These are phyloP conservation scores for Xylaria multiplex DNA, from an alignment of 2,329 filamentous ascomycete genomes.

Conservation along the genomic window DNA sequence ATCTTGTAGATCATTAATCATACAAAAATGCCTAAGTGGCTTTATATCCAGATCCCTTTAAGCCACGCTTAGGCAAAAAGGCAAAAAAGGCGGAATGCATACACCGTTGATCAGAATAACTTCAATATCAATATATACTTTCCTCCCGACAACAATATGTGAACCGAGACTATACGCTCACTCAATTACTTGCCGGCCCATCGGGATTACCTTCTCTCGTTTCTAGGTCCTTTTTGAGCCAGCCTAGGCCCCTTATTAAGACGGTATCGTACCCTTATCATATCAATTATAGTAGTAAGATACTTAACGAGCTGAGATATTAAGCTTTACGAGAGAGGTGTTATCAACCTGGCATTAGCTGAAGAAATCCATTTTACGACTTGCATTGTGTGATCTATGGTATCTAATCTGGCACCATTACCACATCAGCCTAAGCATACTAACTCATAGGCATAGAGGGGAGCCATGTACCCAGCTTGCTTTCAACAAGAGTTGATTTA, in stretches of 20 bases:
- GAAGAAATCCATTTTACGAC: conserved; percentile 2
- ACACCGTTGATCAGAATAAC: no score
- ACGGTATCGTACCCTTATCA: not conserved
- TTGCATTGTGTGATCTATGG: conserved; percentile 24
- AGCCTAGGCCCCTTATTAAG: no score
- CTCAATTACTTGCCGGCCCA: no score
- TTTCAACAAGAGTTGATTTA: conserved; percentile 11
- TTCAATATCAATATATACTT: no score
- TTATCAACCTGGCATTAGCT: not conserved
- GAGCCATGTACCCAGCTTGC: not conserved
- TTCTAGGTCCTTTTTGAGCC: not conserved
- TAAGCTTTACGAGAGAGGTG: not conserved
- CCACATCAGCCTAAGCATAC: conserved; percentile 5
- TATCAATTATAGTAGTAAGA: not conserved
- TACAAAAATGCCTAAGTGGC: no score
- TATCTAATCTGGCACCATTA: conserved; percentile 24
- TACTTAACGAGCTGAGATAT: not conserved
- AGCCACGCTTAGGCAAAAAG: no score
- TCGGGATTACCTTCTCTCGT: no score
- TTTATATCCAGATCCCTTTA: no score
- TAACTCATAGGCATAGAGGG: conserved; percentile 8
- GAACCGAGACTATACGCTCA: no score
- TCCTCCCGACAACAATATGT: no score
- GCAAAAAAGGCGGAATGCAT: no score
- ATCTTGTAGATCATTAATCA: no score